phyloP scores from a whole-genome alignment of 768 basidiomycete species.

The Agaricus sinodeliciosus region DNA sequence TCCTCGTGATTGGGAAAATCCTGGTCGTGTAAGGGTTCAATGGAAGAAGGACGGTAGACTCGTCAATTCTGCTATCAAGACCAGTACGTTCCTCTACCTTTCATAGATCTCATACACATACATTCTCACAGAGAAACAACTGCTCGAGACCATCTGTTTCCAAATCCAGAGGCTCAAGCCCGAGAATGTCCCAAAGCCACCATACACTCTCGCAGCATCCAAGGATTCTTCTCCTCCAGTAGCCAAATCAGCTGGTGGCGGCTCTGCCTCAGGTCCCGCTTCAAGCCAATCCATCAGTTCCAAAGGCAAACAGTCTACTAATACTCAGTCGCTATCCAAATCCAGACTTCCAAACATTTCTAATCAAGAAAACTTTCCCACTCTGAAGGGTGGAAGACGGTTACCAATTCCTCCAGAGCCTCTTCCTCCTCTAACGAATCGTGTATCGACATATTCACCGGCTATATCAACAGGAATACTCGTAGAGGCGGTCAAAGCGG shows the following conservation, averaged over 20 bases:
- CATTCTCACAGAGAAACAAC: conserved; percentile 59
- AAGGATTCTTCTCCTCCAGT: conserved; percentile 11
- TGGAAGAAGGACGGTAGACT: conserved; percentile 78
- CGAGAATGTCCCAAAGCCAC: conserved; percentile 59
- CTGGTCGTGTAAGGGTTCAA: conserved; percentile 88
- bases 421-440: conserved; percentile 60
- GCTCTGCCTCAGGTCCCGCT: background rate
- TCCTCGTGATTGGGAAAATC: conserved; percentile 97
- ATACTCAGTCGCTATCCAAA: conserved; percentile 20
- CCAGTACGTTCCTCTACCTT: conserved; percentile 47
- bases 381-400: conserved; percentile 32
- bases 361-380: conserved; percentile 12
- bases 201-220: conserved; percentile 34
- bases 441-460: conserved; percentile 79
- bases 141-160: conserved; percentile 67
- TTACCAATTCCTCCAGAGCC: conserved; percentile 75
- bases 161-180: conserved; percentile 71
- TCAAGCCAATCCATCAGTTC: conserved; percentile 19
- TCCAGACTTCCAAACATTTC: conserved; percentile 9
- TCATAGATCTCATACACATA: background rate
- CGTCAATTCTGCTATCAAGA: conserved; percentile 63
- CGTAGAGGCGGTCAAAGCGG: conserved; percentile 80
- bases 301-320: conserved; percentile 45
- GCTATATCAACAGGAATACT: conserved; percentile 71
- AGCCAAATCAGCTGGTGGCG: conserved; percentile 5